A percentile compares a stretch with the other conserved stretches of the same genome.
Evolutionary conservation across 2,329 filamentous ascomycete genomes (phyloP).

Genomic region (Pestalotiopsis sp.): DNA sequence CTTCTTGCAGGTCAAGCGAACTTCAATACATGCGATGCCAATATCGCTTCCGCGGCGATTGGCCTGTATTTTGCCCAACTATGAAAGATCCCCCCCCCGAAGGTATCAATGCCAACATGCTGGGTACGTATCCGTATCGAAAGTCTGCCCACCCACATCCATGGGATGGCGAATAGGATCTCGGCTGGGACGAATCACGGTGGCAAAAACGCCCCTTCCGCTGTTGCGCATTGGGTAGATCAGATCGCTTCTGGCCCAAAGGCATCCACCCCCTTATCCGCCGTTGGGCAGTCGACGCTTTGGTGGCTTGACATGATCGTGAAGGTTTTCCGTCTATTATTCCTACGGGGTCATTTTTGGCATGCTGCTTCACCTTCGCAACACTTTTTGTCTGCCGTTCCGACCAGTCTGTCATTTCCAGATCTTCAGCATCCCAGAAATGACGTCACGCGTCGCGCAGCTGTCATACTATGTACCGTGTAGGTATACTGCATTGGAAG

Average conservation of each 20-base stretch:
- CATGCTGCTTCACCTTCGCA: not conserved
- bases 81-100: not conserved
- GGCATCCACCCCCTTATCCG: not conserved
- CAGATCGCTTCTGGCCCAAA: not conserved
- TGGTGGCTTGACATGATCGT: not conserved
- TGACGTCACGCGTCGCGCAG: conserved; percentile 4
- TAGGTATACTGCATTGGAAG: not conserved
- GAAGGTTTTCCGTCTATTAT: not conserved
- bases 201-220: not conserved
- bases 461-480: not conserved
- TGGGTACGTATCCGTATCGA: not conserved
- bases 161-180: not conserved
- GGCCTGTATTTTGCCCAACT: not conserved
- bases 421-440: not conserved
- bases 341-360: not conserved
- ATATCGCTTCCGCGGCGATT: not conserved
- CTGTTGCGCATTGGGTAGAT: not conserved
- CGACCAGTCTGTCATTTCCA: not conserved
- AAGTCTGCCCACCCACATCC: not conserved
- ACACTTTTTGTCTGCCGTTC: not conserved
- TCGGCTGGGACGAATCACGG: not conserved
- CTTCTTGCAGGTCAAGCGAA: not conserved
- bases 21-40: not conserved
- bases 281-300: not conserved
- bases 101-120: not conserved